phyloP scores from a whole-genome alignment of 23 red algal species.

The Cyanidium caldarium region DNA sequence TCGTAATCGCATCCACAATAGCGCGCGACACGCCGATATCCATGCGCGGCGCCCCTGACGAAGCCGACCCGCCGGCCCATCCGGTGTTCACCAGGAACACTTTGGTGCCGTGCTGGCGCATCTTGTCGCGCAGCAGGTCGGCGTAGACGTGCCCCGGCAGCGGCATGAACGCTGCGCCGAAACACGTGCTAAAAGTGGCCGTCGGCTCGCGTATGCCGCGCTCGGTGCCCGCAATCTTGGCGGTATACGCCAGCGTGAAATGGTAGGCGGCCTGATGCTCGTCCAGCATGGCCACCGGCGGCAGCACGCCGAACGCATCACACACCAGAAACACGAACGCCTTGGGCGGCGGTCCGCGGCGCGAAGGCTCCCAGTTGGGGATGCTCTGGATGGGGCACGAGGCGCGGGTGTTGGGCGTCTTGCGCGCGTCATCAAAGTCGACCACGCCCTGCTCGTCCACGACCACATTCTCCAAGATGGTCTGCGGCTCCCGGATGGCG shows the following conservation, averaged over 20 bases:
- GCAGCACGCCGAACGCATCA: constrained; percentile 34
- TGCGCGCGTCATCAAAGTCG: constrained; percentile 16
- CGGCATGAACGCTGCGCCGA: constrained; percentile 28
- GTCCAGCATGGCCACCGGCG: constrained; percentile 10
- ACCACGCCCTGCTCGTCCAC: neutral
- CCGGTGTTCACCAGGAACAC: constrained; percentile 48
- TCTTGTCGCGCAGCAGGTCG: constrained; percentile 17
- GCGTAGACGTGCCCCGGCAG: constrained; percentile 14
- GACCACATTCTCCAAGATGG: constrained; percentile 32
- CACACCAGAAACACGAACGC: constrained; percentile 20
- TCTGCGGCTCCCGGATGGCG: constrained; percentile 4
- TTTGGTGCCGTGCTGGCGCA: constrained; percentile 2
- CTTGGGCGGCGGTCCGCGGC: constrained; percentile 11
- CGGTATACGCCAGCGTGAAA: constrained; percentile 23
- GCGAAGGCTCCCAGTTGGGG: constrained; percentile 13
- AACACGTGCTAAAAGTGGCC: constrained; percentile 17
- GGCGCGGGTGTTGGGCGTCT: constrained; percentile 24
- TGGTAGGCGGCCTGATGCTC: constrained; percentile 18
- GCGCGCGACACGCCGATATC: constrained; percentile 9
- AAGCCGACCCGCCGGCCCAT: constrained; percentile 24
- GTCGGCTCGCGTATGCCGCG: constrained; percentile 17
- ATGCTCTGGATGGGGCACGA: constrained; percentile 17
- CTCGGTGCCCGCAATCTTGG: constrained; percentile 35
- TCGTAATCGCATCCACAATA: constrained; percentile 13
- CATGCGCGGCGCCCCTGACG: constrained; percentile 17